Evolutionary conservation across 441 rosid genomes (phyloP), one percentile per base, ranked within the genome.

Genomic region (Eruca vesicaria): DNA sequence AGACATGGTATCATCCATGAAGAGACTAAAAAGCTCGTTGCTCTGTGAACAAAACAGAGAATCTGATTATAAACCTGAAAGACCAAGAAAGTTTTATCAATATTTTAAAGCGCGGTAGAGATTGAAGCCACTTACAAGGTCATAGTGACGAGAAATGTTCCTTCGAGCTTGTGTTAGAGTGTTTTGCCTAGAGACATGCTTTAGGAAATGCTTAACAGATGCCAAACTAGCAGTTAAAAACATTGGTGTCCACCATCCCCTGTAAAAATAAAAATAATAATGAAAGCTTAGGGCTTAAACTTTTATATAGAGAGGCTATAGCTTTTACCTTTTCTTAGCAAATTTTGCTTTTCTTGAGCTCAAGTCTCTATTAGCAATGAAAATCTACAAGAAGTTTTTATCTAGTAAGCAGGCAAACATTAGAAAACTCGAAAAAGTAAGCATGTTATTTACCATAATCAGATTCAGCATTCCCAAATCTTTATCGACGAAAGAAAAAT

Each of bases 181-280:
- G n/a, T n/a, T n/a, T n/a, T n/a, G n/a, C n/a, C n/a, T n/a, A n/a
- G n/a, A n/a, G n/a, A n/a, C n/a, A n/a, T 23, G 28, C 28, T 23
- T 85, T 21, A 85, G 73, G 79, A 95, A 95, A 65, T 88, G 80
- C 72, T 85, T 93, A 35, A 90, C 91, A 11, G 95, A 93, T 59
- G 94, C 82, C 55, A 90, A 63, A 69, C 87, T 74, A 6, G 98
- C 92, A 14, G 97, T 88, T 15, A 89, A 69, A 28, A 95, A 68
- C 84, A 89, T 36, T 4, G 98, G 99, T 1, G 93, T 91, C 98
- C 99, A 95, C 99, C 99, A 93, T 18, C 98, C 97, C 88, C 98
- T 93, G 38, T n/a, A 32, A 62, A 23, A 48, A 2, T 21, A 16
- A 16, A 48, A 18, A 48, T 1, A 48, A 18, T 5, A 43, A 19